These are phyloP conservation scores for Lipomyces kockii DNA, from an alignment of 805 yeast genomes.

Conservation along the genomic window DNA sequence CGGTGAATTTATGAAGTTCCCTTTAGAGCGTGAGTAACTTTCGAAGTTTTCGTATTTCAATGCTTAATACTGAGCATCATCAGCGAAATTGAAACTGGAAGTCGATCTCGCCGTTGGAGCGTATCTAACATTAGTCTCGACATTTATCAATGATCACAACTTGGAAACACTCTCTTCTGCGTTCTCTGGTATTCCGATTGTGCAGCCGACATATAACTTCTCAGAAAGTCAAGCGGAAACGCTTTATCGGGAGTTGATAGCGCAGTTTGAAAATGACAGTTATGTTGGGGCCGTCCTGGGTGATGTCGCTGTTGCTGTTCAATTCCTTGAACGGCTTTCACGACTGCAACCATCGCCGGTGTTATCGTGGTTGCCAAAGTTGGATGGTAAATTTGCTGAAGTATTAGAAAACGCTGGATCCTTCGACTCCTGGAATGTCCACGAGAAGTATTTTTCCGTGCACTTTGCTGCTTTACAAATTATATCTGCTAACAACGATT, in stretches of 20 bases:
- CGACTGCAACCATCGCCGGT: neutral
- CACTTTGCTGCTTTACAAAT: neutral
- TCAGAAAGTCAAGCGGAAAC: neutral
- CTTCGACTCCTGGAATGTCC: conserved; percentile 10
- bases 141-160: neutral
- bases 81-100: neutral
- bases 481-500: conserved; percentile 2
- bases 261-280: neutral
- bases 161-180: neutral
- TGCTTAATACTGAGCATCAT: neutral
- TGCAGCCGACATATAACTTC: neutral
- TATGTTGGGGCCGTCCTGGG: neutral
- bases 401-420: neutral
- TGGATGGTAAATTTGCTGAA: conserved; percentile 7
- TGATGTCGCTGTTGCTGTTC: neutral
- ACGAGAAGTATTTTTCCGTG: conserved; percentile 8
- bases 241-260: neutral
- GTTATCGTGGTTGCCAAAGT: neutral
- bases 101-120: neutral
- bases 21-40: neutral
- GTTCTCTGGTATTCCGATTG: neutral
- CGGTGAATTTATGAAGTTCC: neutral
- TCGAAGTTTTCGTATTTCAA: neutral
- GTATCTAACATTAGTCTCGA: neutral
- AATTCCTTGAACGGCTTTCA: neutral